Conservation (phyloP, 106 monocot species). For the Dendrobium chrysotoxum region DNA sequence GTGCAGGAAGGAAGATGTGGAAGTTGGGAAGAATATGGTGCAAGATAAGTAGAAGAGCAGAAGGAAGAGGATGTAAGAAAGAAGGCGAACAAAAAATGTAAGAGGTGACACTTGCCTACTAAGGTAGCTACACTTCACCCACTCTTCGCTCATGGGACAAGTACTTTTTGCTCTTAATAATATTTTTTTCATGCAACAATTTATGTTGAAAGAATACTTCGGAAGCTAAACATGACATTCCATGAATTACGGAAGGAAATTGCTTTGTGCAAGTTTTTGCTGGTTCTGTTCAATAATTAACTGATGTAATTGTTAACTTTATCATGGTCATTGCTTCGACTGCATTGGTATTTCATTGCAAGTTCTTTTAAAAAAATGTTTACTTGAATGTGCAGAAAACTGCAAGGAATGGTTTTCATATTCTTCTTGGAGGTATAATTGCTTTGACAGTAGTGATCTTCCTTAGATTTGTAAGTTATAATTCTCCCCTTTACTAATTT, state of each 20-base stretch:
- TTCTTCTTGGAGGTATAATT: constrained; percentile 82
- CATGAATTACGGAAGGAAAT: background rate
- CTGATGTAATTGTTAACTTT: background rate
- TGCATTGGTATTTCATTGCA: background rate
- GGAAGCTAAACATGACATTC: background rate
- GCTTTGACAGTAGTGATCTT: constrained; percentile 67
- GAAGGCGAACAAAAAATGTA: too few species aligned
- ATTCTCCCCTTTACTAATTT: background rate
- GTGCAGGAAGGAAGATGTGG: too few species aligned
- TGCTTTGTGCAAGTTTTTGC: background rate
- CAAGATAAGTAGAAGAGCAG: too few species aligned
- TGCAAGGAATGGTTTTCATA: constrained; percentile 61
- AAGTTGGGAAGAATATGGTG: too few species aligned
- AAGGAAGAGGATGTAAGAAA: too few species aligned
- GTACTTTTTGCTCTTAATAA: background rate
- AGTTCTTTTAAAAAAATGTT: background rate
- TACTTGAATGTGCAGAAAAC: constrained; percentile 51
- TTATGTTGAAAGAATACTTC: background rate
- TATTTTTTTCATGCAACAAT: background rate
- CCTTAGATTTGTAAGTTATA: constrained; percentile 62
- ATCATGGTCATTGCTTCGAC: background rate
- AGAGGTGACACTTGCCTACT: too few species aligned
- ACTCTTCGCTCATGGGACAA: background rate
- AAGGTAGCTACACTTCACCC: too few species aligned
- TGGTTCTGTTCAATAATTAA: background rate